Base-by-base conservation (phyloP, 805 yeast species). In the Wickerhamomyces xylosicus region DNA sequence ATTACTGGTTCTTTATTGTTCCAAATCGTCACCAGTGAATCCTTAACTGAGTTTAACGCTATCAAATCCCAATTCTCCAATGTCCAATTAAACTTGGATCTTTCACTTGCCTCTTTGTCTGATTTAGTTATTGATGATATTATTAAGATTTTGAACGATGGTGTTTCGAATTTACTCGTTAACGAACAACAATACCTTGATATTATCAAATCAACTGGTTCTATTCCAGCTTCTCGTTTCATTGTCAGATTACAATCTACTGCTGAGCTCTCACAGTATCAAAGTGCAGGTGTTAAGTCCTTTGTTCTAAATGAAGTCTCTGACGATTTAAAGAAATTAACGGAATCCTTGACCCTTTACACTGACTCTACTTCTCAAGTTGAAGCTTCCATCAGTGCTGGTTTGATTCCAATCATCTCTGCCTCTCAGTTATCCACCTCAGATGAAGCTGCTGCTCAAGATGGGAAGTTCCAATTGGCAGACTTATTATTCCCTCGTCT, bases 121-220 rank as follows among this genome's bases (percentile, higher is more conserved):
- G 45, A 47, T 19, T 42, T 43, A 20, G 42, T 53, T 17, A 56
- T 62, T 20, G 63, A 66, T 32, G 81, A 78, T 41, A 56, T 66
- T 16, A 62, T 78, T 31, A 70, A 63, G 8, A 53, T 81, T 31
- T 65, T 84, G 41, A 82, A 84, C 51, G 64, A 63, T 37, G 92
- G 92, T 35, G 72, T 78, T 13, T 52, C 59, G 19, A 62, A 66
- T 16, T 50, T 80, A 4, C 61, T 76, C 40, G 66, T 71, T 20
- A 37, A 57, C 4, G 49, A 44, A 7, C 37, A 47, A 3, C 54
- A 52, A 27, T 65, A 58, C 2, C 49, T 51, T 0, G 60, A 52
- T 29, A 53, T 71, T 18, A 48, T 62, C 14, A 61, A 52, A 2
- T 58, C 69, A 15, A 82, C 79, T 15, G 29, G 5, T 25, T 11